Evolutionary conservation across 768 basidiomycete genomes (phyloP).

Genomic region (Amanita pallidorosea): DNA sequence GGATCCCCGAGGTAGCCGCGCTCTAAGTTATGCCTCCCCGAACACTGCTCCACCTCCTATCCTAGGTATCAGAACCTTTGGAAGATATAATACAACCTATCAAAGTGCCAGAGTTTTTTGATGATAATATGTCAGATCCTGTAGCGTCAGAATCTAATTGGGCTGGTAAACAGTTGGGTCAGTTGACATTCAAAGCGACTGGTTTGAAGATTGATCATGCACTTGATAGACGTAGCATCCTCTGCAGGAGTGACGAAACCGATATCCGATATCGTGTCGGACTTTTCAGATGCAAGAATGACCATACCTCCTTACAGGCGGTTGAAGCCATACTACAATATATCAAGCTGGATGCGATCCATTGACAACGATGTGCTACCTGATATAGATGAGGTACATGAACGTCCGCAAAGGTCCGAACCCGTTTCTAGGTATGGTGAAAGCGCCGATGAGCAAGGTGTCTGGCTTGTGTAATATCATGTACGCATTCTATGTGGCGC

Average conservation of each 20-base stretch:
- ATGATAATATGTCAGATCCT: constrained; percentile 12
- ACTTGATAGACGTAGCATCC: constrained; percentile 19
- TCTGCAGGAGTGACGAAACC: constrained; percentile 20
- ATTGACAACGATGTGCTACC: background rate
- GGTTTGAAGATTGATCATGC: constrained; percentile 1
- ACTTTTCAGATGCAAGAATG: background rate
- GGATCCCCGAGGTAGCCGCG: constrained; percentile 29
- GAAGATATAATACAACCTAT: constrained; percentile 3
- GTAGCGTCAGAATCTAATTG: constrained; percentile 32
- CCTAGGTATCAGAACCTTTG: constrained; percentile 3
- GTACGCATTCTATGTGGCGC: background rate
- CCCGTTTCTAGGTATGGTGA: constrained; percentile 2
- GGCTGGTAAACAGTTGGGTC: constrained; percentile 30
- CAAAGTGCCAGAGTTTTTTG: background rate
- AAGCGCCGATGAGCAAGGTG: background rate
- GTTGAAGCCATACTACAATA: background rate
- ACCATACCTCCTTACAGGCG: constrained; percentile 2
- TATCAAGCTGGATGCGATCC: constrained; percentile 4
- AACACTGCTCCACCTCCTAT: constrained; percentile 8
- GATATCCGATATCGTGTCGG: constrained; percentile 6
- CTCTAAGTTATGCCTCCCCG: constrained; percentile 12
- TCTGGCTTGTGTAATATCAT: constrained; percentile 4
- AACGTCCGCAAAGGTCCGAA: background rate
- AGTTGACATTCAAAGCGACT: constrained; percentile 1
- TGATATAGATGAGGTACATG: background rate